These are phyloP conservation scores for Cornus controversa DNA, from an alignment of 148 eudicot genomes.

Conservation along the genomic window DNA sequence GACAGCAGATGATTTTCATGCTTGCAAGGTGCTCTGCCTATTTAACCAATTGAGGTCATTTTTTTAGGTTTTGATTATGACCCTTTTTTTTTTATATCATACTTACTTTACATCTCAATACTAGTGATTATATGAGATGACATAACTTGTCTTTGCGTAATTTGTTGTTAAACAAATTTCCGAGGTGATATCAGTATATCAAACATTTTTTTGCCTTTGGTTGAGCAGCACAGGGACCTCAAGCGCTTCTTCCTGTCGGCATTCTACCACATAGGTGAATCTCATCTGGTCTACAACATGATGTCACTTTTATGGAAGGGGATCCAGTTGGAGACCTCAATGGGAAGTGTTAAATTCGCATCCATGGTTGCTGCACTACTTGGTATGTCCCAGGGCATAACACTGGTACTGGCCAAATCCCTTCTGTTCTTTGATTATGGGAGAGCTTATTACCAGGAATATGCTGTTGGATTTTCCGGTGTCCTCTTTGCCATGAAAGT, in stretches of 20 bases:
- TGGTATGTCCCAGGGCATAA: constrained; percentile 83
- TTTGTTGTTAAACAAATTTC: background rate
- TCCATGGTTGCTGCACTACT: constrained; percentile 68
- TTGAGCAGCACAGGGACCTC: constrained; percentile 68
- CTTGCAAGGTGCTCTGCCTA: background rate
- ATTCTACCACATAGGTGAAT: constrained; percentile 75
- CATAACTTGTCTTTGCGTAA: background rate
- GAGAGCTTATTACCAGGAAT: constrained; percentile 64
- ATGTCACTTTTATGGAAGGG: constrained; percentile 93
- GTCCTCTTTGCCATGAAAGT: constrained; percentile 97
- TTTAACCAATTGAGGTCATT: background rate
- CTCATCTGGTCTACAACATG: constrained; percentile 93
- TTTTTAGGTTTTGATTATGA: background rate
- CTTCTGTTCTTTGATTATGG: constrained; percentile 56
- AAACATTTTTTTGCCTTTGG: background rate
- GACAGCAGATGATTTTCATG: background rate
- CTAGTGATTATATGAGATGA: background rate
- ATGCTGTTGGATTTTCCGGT: constrained; percentile 91
- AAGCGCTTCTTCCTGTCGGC: constrained; percentile 81
- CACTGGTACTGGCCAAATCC: constrained; percentile 62
- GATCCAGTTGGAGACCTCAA: constrained; percentile 67
- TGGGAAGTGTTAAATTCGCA: constrained; percentile 79
- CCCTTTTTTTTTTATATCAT: background rate
- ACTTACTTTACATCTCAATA: background rate
- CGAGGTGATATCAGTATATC: background rate